Evolutionary conservation across 495 filamentous ascomycete species (phyloP), one percentile per base, ranked within the genome.

Genomic region (Alectoria sarmentosa): DNA sequence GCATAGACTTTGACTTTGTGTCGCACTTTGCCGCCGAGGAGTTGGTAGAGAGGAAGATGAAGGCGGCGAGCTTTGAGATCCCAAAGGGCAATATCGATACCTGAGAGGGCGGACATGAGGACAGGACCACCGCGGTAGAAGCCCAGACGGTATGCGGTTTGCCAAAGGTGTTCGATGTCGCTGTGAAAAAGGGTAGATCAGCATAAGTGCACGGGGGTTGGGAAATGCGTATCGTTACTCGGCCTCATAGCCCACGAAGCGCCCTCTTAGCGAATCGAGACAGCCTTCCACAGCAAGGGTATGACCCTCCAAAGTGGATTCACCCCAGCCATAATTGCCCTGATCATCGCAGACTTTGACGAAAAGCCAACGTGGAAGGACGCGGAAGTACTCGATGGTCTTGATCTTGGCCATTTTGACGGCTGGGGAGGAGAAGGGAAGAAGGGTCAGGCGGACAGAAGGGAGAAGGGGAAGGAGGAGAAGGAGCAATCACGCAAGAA

Each of bases 121-220:
- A 93, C 89, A 0, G 90, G 88, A 2, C 90, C 90, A n/a, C 90
- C 90, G 42, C 89, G 81, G 74, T 92, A 91, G 75, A 91, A 91
- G 26, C 85, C 85, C 8, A 83, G 77, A 61, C 89, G 82, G 79
- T 84, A 90, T 30, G 82, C 80, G 36, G 78, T 79, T 71, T 93
- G 89, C 89, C 89, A 91, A 59, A 91, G 84, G 66, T 90, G 84
- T 72, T 92, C 89, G 65, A 93, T 92, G 52, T 92, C 84, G 72
- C 87, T 90, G 65, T 58, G 61, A 19, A 56, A 59, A 49, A 56
- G 34, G 70, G 23, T 62, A 54, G 66, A 41, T 69, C 62, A 66
- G 60, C 42, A 38, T n/a, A 7, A 2, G 13, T 19, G 36, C 41
- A 44, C 39, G 60, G 26, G 32, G 5, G 30, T 42, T 38, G 42